These are phyloP conservation scores for Butyriboletus appendiculatus DNA, from an alignment of 1,284 basidiomycete species.

Conservation along the genomic window DNA sequence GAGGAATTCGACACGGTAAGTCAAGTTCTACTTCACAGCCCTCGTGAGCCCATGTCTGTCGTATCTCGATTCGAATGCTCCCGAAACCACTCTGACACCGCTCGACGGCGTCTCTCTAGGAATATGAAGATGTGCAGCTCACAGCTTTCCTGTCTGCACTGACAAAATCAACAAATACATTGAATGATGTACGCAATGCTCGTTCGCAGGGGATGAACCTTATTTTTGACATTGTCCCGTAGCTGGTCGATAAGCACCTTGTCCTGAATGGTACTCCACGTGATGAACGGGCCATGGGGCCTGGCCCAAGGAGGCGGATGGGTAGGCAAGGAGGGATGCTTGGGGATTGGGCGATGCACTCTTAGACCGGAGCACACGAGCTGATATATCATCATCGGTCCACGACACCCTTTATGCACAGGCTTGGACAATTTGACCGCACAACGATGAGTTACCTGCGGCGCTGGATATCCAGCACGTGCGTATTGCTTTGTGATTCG, in stretches of 20 bases:
- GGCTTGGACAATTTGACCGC: background rate
- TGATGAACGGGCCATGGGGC: conserved; percentile 45
- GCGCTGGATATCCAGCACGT: background rate
- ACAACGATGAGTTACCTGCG: background rate
- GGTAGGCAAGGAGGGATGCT: conserved; percentile 45
- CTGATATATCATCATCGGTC: conserved; percentile 1
- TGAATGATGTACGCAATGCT: conserved; percentile 80
- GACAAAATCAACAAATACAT: conserved; percentile 83
- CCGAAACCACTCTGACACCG: conserved; percentile 1
- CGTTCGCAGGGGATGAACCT: background rate
- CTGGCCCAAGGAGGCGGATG: conserved; percentile 46
- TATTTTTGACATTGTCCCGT: conserved; percentile 11
- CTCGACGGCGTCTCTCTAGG: conserved; percentile 48
- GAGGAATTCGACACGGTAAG: conserved; percentile 84
- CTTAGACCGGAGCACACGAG: conserved; percentile 18
- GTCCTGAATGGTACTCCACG: conserved; percentile 46
- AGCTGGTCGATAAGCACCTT: conserved; percentile 73
- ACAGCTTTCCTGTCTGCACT: conserved; percentile 87
- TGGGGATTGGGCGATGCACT: conserved; percentile 48
- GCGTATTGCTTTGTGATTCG: background rate
- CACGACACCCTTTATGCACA: background rate
- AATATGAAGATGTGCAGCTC: conserved; percentile 94
- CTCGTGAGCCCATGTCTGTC: background rate
- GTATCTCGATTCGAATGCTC: background rate
- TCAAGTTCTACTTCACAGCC: conserved; percentile 8